Conservation (phyloP, 352 stramenopile species). For the Aphanomyces invadans region DNA sequence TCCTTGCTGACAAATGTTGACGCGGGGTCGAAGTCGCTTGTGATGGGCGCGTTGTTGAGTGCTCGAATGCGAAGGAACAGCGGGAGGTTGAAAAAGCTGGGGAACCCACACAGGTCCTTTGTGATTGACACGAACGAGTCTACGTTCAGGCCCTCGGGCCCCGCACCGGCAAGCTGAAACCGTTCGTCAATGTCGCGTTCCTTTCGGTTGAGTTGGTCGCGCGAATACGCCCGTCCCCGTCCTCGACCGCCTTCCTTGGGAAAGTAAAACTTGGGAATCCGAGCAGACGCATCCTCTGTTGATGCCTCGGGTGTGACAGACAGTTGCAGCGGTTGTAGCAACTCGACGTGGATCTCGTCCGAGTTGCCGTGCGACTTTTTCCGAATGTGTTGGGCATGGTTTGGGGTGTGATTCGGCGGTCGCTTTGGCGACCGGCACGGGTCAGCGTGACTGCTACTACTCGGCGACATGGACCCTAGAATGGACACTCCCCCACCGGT, state of each 20-base stretch:
- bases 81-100: slow-evolving; percentile 97
- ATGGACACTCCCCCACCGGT: slow-evolving; percentile 19
- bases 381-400: background rate
- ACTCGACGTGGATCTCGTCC: slow-evolving; percentile 18
- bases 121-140: slow-evolving; percentile 91
- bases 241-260: slow-evolving; percentile 45
- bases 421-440: slow-evolving; percentile 59
- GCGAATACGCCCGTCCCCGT: background rate
- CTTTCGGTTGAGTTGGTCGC: slow-evolving; percentile 6
- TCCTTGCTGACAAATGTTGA: slow-evolving; percentile 58
- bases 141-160: slow-evolving; percentile 75
- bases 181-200: slow-evolving; percentile 64
- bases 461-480: slow-evolving; percentile 4
- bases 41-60: slow-evolving; percentile 25
- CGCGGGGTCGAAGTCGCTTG: slow-evolving; percentile 30
- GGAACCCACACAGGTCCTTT: slow-evolving; percentile 96
- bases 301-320: slow-evolving; percentile 13
- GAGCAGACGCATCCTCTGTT: slow-evolving; percentile 1
- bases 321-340: slow-evolving; percentile 21
- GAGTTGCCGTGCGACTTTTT: slow-evolving; percentile 18
- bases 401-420: slow-evolving; percentile 57
- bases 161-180: slow-evolving; percentile 45
- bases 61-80: slow-evolving; percentile 89
- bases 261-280: slow-evolving; percentile 64
- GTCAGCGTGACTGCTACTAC: background rate